These are phyloP conservation scores for Geotrichum cucujoidarum DNA, from an alignment of 1,139 yeast genomes.

Conservation along the genomic window DNA sequence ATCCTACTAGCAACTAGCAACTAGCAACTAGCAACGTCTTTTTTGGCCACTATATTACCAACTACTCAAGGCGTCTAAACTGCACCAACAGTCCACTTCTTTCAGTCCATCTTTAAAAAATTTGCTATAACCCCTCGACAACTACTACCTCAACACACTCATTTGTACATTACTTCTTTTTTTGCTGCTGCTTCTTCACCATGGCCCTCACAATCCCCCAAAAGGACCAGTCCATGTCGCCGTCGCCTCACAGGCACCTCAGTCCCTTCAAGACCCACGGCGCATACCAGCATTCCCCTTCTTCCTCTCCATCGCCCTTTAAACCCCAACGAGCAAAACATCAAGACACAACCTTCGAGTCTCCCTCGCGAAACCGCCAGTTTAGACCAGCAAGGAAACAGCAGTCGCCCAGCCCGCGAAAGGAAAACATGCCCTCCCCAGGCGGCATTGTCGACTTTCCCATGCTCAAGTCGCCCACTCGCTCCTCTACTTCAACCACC, in stretches of 20 bases:
- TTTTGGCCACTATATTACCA: no score
- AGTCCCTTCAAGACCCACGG: slow-evolving; percentile 9
- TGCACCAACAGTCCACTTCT: no score
- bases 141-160: no score
- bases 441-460: neutral
- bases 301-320: slow-evolving; percentile 11
- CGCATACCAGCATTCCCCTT: slow-evolving; percentile 11
- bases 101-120: no score
- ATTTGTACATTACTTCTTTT: neutral
- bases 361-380: neutral
- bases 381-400: neutral
- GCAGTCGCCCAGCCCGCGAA: neutral
- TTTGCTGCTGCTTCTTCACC: neutral
- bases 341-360: neutral
- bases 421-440: neutral
- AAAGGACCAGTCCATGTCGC: slow-evolving; percentile 14
- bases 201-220: slow-evolving; percentile 15
- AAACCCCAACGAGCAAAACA: slow-evolving; percentile 11
- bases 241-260: slow-evolving; percentile 17
- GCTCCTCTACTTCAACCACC: neutral
- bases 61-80: no score
- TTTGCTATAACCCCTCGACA: no score
- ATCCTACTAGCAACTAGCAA: no score
- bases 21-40: no score
- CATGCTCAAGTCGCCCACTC: neutral